These are phyloP conservation scores for Verticillium nubilum DNA, from an alignment of 2,329 filamentous ascomycete species.

Conservation along the genomic window DNA sequence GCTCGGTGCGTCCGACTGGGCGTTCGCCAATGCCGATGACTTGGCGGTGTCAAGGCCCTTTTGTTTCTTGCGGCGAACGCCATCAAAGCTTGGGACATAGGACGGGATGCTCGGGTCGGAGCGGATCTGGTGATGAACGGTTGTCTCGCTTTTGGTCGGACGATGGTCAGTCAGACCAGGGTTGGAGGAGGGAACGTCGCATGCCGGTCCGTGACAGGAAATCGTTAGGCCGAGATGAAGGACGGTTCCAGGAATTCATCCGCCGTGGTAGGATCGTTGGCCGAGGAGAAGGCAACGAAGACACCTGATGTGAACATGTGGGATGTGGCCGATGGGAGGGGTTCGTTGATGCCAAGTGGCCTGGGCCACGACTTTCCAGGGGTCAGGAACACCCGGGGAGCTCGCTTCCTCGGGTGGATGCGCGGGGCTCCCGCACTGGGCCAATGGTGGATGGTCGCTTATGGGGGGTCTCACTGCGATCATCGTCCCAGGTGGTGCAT, in stretches of 20 bases:
- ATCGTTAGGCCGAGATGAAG: not conserved
- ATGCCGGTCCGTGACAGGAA: not conserved
- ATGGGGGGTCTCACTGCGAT: not conserved
- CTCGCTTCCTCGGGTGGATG: not conserved
- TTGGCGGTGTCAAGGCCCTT: not conserved
- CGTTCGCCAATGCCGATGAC: not conserved
- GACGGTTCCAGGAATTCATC: not conserved
- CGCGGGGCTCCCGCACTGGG: not conserved
- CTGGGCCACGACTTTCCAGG: not conserved
- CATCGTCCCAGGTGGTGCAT: not conserved
- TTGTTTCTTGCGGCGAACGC: not conserved
- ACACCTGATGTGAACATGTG: not conserved
- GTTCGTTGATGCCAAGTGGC: not conserved
- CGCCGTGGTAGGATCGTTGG: not conserved
- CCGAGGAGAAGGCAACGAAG: not conserved
- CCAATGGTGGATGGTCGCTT: not conserved
- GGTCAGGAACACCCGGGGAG: not conserved
- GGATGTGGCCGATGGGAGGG: not conserved
- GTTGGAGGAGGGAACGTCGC: not conserved
- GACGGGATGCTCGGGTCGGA: not conserved
- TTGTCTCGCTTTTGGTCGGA: not conserved
- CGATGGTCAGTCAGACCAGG: not conserved
- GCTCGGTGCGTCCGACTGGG: not conserved
- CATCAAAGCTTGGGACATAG: not conserved
- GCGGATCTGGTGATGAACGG: not conserved